These are phyloP conservation scores for Xylariaceae sp. DNA, from an alignment of 2,329 filamentous ascomycete genomes.

Conservation along the genomic window DNA sequence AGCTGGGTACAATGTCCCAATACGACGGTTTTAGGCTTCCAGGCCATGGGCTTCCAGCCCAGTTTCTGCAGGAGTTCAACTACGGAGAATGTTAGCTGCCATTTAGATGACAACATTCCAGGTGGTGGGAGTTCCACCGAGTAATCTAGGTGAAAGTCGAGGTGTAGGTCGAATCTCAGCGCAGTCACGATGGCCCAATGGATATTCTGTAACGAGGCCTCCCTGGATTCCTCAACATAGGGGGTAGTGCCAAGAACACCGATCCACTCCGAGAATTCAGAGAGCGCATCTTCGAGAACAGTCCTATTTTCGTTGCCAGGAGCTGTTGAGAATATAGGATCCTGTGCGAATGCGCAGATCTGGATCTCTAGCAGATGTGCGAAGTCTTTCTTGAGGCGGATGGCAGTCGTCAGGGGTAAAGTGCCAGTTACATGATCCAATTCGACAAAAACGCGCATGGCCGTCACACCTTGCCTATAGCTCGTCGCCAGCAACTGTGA, in stretches of 20 bases:
- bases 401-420: constrained; percentile 44
- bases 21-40: constrained; percentile 45
- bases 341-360: constrained; percentile 66
- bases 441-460: constrained; percentile 67
- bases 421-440: constrained; percentile 55
- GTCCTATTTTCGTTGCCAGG: constrained; percentile 46
- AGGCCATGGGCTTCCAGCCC: constrained; percentile 41
- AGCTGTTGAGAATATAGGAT: constrained; percentile 56
- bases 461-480: constrained; percentile 58
- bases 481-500: constrained; percentile 61
- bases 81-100: constrained; percentile 50
- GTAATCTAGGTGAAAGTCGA: constrained; percentile 71
- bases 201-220: constrained; percentile 51
- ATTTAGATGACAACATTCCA: constrained; percentile 27
- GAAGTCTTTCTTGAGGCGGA: constrained; percentile 52
- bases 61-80: constrained; percentile 45
- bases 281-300: constrained; percentile 37
- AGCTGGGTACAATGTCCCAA: constrained; percentile 66
- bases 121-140: constrained; percentile 44
- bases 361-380: constrained; percentile 53
- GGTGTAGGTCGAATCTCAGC: constrained; percentile 45
- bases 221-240: constrained; percentile 56
- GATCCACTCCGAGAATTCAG: constrained; percentile 35
- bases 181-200: constrained; percentile 57
- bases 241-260: constrained; percentile 63